A percentile compares a stretch with the other conserved stretches of the same genome.
phyloP scores from a whole-genome alignment of 2,329 filamentous ascomycete genomes.

The Grosmannia huntii region DNA sequence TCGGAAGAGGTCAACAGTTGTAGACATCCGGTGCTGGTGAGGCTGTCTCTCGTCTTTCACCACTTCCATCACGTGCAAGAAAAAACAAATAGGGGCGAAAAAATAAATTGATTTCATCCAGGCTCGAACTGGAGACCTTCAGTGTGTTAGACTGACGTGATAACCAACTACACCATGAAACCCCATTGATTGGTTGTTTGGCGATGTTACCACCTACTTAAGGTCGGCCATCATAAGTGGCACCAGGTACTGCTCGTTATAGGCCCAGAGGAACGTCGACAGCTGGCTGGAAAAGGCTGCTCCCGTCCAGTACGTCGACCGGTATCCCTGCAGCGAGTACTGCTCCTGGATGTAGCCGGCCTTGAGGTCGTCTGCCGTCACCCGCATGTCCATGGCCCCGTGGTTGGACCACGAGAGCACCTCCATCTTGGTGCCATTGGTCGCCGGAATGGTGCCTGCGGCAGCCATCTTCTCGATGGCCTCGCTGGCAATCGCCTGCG shows the following conservation, averaged over 20 bases:
- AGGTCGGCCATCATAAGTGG: background rate
- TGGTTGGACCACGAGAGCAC: slow-evolving; percentile 19
- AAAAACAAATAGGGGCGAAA: no score
- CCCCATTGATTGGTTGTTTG: background rate
- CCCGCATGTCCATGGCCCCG: slow-evolving; percentile 20
- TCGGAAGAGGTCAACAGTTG: no score
- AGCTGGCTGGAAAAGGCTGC: slow-evolving; percentile 20
- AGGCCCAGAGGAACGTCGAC: slow-evolving; percentile 21
- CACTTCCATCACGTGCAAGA: background rate
- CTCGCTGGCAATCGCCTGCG: slow-evolving; percentile 15
- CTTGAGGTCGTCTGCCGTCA: slow-evolving; percentile 17
- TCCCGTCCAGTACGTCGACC: slow-evolving; percentile 28
- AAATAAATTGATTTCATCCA: background rate
- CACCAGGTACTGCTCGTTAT: slow-evolving; percentile 11
- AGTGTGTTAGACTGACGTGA: slow-evolving; percentile 5
- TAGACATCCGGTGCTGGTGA: no score
- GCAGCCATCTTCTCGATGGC: slow-evolving; percentile 15
- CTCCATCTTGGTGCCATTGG: slow-evolving; percentile 7
- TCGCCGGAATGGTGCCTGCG: slow-evolving; percentile 12
- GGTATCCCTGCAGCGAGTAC: slow-evolving; percentile 24
- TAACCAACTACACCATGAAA: slow-evolving; percentile 4
- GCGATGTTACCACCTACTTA: background rate
- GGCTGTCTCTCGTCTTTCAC: no score
- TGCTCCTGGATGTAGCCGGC: slow-evolving; percentile 23
- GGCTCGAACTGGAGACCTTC: slow-evolving; percentile 3